A percentile compares a stretch with the other conserved stretches of the same genome.
Evolutionary conservation across 2,329 filamentous ascomycete species (phyloP).

Genomic region (Diaporthe vaccinii): DNA sequence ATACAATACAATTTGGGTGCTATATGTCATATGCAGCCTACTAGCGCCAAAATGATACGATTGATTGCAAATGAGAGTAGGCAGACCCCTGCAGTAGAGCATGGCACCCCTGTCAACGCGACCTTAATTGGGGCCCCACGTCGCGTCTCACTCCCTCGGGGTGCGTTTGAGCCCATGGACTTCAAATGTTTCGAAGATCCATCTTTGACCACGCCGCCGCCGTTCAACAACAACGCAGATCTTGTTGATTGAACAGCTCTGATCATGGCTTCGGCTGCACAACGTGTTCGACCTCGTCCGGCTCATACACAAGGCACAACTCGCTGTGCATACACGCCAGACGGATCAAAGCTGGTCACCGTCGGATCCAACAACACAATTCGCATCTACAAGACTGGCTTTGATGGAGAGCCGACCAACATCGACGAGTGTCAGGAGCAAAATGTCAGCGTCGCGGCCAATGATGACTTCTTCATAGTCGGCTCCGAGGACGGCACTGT

Average conservation of each 20-base stretch:
- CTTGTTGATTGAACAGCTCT: background rate
- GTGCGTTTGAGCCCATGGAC: conserved; percentile 9
- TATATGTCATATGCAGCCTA: no score
- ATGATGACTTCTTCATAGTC: conserved; percentile 86
- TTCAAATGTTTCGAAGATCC: background rate
- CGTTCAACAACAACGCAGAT: background rate
- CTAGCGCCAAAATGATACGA: no score
- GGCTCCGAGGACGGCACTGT: conserved; percentile 97
- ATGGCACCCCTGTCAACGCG: conserved; percentile 35
- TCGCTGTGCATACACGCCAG: conserved; percentile 88
- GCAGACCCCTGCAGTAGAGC: background rate
- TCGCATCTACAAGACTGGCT: conserved; percentile 91
- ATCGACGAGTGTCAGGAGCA: conserved; percentile 93
- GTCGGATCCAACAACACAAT: conserved; percentile 95
- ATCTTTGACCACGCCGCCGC: background rate
- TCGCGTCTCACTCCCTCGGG: conserved; percentile 36
- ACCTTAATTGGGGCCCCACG: conserved; percentile 41
- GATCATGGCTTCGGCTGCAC: conserved; percentile 55
- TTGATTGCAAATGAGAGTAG: no score
- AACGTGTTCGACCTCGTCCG: conserved; percentile 73
- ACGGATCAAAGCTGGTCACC: conserved; percentile 88
- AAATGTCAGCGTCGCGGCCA: conserved; percentile 83
- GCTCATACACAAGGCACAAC: conserved; percentile 88
- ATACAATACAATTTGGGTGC: no score
- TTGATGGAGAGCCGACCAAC: conserved; percentile 91